A percentile compares a stretch with the other conserved stretches of the same genome.
Evolutionary conservation across 2,329 filamentous ascomycete species (phyloP).

Genomic region (Immersiporthe knoxdaviesiana): DNA sequence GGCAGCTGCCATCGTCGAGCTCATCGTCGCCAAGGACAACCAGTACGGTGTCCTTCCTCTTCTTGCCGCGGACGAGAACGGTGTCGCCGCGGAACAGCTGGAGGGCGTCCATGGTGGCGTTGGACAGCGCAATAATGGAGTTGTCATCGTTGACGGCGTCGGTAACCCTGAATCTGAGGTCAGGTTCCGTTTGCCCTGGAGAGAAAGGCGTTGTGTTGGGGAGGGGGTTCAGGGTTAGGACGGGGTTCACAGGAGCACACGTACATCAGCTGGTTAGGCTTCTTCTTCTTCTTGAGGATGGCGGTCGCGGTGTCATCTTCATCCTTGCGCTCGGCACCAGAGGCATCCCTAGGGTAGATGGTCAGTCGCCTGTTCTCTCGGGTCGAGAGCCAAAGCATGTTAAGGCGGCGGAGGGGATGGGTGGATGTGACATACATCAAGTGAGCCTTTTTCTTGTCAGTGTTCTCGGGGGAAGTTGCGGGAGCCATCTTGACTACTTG

Average conservation of each 20-base stretch:
- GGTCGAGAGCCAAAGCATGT: background rate
- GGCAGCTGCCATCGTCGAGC: constrained; percentile 93
- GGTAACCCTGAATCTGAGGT: constrained; percentile 70
- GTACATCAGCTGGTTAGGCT: constrained; percentile 98
- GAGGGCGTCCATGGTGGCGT: constrained; percentile 98
- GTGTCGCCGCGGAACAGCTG: constrained; percentile 99
- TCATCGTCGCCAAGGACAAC: constrained; percentile 98
- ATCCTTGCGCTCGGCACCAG: constrained; percentile 85
- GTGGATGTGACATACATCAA: constrained; percentile 64
- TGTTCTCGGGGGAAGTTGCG: constrained; percentile 57
- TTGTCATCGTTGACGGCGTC: constrained; percentile 99
- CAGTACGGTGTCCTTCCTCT: constrained; percentile 97
- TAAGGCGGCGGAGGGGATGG: constrained; percentile 16
- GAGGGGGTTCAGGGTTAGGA: too few species aligned
- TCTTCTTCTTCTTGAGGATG: constrained; percentile 99
- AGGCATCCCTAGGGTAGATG: constrained; percentile 71
- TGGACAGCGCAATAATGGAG: constrained; percentile 97
- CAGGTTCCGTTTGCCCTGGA: constrained; percentile 27
- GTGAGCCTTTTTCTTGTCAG: constrained; percentile 81
- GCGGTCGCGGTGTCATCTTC: constrained; percentile 92
- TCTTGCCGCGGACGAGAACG: constrained; percentile 98
- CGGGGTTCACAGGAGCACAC: constrained; percentile 18
- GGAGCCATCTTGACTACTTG: constrained; percentile 66
- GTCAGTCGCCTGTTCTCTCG: constrained; percentile 6
- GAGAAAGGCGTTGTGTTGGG: background rate